Base-by-base conservation (phyloP, 345 rosid species). In the Populus nigra region DNA sequence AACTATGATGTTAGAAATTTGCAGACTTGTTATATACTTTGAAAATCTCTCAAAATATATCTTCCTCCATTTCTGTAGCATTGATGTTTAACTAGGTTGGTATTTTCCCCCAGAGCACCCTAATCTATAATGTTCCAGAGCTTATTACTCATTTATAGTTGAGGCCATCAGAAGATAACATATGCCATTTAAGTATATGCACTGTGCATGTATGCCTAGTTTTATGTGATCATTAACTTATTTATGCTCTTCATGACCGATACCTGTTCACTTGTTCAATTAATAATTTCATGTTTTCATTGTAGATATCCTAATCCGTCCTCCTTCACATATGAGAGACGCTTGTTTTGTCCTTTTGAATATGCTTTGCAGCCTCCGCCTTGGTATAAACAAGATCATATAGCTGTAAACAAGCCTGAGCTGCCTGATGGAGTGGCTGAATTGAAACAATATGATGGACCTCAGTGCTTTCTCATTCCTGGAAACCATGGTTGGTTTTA, bases 291-390 rank as follows among this genome's bases (percentile, higher is more conserved):
- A 25, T 81, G 73, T 43, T 68, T 72, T 68, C 68, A 33, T 77
- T 80, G 70, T 82, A 96, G 99, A 78, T 96, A 96, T 79, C 99
- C 99, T 61, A 96, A 96, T 89, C 99, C 99, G 23, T 96, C 98
- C 68, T 79, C 87, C 71, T 96, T 92, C 80, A 90, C 97, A 31
- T 96, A 96, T 76, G 97, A 93, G 84, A 91, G 82, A 83, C 94
- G 99, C 81, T 86, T 96, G 69, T 92, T 96, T 83, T 73, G 90
- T 78, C 99, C 99, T 66, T 96, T 96, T 83, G 99, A 96, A 83
- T 91, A 89, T 88, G 99, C 99, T 33, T 89, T 96, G 55, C 97
- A 92, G 85, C 99, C 98, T 79, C 99, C 99, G 17, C 78, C 86
- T 16, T 96, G 92, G 89, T 94, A 88, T 81, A 93, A 86, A 81